These are phyloP conservation scores for Dictyostelium purpureum DNA, from an alignment of 78 protist species.

Conservation along the genomic window DNA sequence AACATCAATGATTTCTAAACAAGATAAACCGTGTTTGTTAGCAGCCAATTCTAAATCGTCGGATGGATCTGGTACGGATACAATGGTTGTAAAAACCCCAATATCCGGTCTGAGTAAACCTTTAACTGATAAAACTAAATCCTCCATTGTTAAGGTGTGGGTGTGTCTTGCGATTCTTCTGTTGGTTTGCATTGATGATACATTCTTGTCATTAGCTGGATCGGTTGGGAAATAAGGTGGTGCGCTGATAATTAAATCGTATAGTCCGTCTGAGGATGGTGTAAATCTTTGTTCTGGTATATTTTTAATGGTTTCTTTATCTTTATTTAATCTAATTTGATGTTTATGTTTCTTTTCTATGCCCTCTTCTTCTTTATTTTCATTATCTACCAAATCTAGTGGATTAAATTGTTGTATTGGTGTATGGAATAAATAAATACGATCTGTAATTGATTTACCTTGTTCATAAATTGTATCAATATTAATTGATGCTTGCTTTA, in stretches of 20 bases:
- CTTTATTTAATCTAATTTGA: neutral
- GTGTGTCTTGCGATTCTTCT: constrained; percentile 72
- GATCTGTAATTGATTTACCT: neutral
- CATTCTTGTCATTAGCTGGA: neutral
- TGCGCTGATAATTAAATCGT: constrained; percentile 69
- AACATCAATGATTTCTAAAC: constrained; percentile 32
- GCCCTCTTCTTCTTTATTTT: neutral
- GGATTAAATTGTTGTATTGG: constrained; percentile 70
- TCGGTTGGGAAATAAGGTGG: constrained; percentile 75
- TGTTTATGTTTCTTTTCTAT: neutral
- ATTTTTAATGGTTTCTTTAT: neutral
- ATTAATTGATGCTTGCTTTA: constrained; percentile 31
- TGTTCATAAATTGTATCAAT: constrained; percentile 43
- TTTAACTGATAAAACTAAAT: constrained; percentile 2
- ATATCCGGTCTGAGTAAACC: constrained; percentile 24
- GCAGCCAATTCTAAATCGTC: constrained; percentile 32
- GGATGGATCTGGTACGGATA: constrained; percentile 51
- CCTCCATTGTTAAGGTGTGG: constrained; percentile 67
- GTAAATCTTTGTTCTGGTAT: neutral
- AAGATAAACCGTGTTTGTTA: constrained; percentile 20
- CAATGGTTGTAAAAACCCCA: constrained; percentile 45
- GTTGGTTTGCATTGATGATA: constrained; percentile 1
- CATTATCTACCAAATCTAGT: neutral
- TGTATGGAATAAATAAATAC: constrained; percentile 51
- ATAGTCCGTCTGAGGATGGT: neutral